These are phyloP conservation scores for Borealophlyctis nickersoniae DNA, from an alignment of 192 early-diverging fungal species.

Conservation along the genomic window DNA sequence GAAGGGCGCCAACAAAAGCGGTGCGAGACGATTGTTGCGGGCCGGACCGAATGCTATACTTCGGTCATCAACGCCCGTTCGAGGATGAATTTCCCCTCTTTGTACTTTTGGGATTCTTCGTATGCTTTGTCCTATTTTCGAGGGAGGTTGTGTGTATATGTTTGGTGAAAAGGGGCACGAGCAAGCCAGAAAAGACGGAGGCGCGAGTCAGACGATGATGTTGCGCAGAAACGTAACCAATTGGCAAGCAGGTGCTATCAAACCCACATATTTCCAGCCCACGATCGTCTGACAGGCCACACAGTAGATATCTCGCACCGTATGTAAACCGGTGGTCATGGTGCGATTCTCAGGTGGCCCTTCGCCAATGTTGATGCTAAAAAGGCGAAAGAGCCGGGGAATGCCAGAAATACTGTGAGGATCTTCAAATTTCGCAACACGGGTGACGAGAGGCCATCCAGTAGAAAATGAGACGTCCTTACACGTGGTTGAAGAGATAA, in stretches of 20 bases:
- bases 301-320: slow-evolving; percentile 68
- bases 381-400: neutral
- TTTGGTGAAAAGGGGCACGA: no score
- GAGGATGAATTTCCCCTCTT: slow-evolving; percentile 74
- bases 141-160: no score
- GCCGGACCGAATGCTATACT: slow-evolving; percentile 15
- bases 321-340: slow-evolving; percentile 77
- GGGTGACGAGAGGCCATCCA: no score
- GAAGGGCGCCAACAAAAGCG: no score
- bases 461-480: neutral
- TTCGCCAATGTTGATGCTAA: slow-evolving; percentile 50
- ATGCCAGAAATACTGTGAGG: neutral
- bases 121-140: slow-evolving; percentile 56
- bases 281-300: slow-evolving; percentile 33
- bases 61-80: slow-evolving; percentile 57
- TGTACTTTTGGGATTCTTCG: slow-evolving; percentile 65
- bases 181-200: no score
- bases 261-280: slow-evolving; percentile 36
- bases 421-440: neutral
- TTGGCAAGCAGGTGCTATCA: no score
- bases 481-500: slow-evolving; percentile 62
- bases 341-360: slow-evolving; percentile 51
- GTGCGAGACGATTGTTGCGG: neutral
- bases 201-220: no score
- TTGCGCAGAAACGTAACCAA: no score